Evolutionary conservation across 805 yeast species (phyloP).

Genomic region (Ogataea polymorpha): DNA sequence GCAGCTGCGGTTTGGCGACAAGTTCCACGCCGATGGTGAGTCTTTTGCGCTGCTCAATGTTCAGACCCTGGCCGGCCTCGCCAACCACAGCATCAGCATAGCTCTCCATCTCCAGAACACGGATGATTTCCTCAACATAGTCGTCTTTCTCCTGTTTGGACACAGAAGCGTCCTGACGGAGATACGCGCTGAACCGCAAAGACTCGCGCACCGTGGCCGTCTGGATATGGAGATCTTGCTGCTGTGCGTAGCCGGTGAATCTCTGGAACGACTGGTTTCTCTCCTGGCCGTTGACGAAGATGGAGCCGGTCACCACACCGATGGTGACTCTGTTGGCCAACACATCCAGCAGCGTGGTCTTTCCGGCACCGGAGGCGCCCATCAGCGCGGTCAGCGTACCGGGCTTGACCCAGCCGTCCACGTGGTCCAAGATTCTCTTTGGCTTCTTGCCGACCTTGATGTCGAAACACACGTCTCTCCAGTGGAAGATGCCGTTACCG

Average conservation of each 20-base stretch:
- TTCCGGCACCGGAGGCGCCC: slow-evolving; percentile 62
- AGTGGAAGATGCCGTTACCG: slow-evolving; percentile 55
- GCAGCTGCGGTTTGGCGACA: slow-evolving; percentile 48
- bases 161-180: slow-evolving; percentile 40
- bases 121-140: slow-evolving; percentile 47
- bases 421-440: slow-evolving; percentile 53
- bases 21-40: slow-evolving; percentile 52
- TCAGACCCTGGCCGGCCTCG: slow-evolving; percentile 44
- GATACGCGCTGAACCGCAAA: slow-evolving; percentile 43
- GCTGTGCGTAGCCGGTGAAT: slow-evolving; percentile 53
- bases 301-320: slow-evolving; percentile 54
- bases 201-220: slow-evolving; percentile 51
- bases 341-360: slow-evolving; percentile 49
- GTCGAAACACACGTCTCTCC: slow-evolving; percentile 69
- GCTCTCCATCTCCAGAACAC: slow-evolving; percentile 45
- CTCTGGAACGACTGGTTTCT: slow-evolving; percentile 46
- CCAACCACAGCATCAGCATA: slow-evolving; percentile 53
- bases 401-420: slow-evolving; percentile 79
- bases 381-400: slow-evolving; percentile 71
- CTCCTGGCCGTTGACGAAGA: slow-evolving; percentile 49
- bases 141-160: slow-evolving; percentile 42
- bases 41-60: slow-evolving; percentile 50
- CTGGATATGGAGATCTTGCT: slow-evolving; percentile 50
- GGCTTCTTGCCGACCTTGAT: slow-evolving; percentile 55
- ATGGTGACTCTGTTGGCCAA: slow-evolving; percentile 47